A percentile compares a stretch with the other conserved stretches of the same genome.
Evolutionary conservation across 2,329 filamentous ascomycete species (phyloP).

Genomic region (Ophiocordyceps sinensis): DNA sequence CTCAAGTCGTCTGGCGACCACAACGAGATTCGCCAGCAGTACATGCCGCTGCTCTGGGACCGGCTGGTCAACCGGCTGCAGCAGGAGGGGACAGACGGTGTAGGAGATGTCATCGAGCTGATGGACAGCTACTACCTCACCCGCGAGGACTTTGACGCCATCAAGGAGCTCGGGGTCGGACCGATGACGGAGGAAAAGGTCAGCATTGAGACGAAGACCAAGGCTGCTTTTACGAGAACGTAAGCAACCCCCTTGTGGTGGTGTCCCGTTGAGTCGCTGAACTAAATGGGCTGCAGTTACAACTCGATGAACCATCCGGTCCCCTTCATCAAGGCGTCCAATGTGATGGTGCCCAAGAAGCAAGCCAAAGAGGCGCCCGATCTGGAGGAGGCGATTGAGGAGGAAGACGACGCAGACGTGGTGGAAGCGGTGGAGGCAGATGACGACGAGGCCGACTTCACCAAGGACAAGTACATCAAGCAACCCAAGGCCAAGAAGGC

Average conservation of each 20-base stretch:
- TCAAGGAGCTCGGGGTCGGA: conserved; percentile 82
- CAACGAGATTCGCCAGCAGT: conserved; percentile 88
- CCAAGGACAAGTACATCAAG: conserved; percentile 94
- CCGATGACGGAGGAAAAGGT: conserved; percentile 62
- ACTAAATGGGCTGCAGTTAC: conserved; percentile 41
- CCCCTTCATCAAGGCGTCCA: conserved; percentile 90
- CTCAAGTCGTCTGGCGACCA: conserved; percentile 80
- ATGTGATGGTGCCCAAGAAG: conserved; percentile 57
- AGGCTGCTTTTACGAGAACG: conserved; percentile 76
- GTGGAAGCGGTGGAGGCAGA: conserved; percentile 44
- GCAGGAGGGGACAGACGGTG: conserved; percentile 64
- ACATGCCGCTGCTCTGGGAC: conserved; percentile 78
- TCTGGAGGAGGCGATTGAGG: conserved; percentile 89
- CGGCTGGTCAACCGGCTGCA: conserved; percentile 62
- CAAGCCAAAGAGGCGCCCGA: conserved; percentile 67
- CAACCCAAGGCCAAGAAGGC: conserved; percentile 59
- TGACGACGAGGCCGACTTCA: conserved; percentile 67
- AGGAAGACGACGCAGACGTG: conserved; percentile 63
- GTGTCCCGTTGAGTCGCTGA: neutral
- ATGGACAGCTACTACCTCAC: conserved; percentile 98
- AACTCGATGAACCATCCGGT: conserved; percentile 77
- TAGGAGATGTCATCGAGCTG: conserved; percentile 72
- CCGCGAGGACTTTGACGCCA: conserved; percentile 84
- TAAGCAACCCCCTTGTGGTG: conserved; percentile 32
- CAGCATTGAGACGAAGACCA: conserved; percentile 72